Conservation (phyloP, 139 green algal species). For the Dunaliella sp. region DNA sequence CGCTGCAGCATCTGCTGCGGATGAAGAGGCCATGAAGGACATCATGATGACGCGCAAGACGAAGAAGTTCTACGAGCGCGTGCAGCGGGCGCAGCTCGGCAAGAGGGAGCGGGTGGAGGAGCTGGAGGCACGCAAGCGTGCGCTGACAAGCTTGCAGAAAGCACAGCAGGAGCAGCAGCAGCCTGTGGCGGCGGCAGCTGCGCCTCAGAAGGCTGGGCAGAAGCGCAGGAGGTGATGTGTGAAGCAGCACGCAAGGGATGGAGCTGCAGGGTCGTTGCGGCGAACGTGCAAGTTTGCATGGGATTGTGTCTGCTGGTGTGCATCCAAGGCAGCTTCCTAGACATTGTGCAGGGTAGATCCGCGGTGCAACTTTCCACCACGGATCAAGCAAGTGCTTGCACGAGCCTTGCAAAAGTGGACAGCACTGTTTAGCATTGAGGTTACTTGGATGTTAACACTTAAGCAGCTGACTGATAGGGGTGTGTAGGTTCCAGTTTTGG, state of each 20-base stretch:
- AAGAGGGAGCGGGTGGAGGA: constrained; percentile 57
- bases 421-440: too few relatives aligned
- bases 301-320: too few relatives aligned
- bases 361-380: not conserved
- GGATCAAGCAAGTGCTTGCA: not conserved
- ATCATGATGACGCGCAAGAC: constrained; percentile 93
- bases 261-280: too few relatives aligned
- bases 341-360: not conserved
- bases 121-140: constrained; percentile 49
- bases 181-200: not conserved
- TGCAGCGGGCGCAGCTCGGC: constrained; percentile 57
- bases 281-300: too few relatives aligned
- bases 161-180: not conserved
- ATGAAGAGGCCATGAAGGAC: constrained; percentile 69
- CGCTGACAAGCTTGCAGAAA: constrained; percentile 1
- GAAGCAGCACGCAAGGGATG: not conserved
- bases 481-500: too few relatives aligned
- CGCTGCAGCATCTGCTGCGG: constrained; percentile 28
- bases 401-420: not conserved
- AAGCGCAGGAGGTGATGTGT: not conserved
- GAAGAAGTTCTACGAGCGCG: constrained; percentile 82
- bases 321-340: not conserved
- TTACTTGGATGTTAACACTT: too few relatives aligned
- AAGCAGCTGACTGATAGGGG: too few relatives aligned
- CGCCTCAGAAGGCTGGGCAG: too few relatives aligned